Conservation (phyloP, 176 grass and related monocot species). For the Paspalum vaginatum region DNA sequence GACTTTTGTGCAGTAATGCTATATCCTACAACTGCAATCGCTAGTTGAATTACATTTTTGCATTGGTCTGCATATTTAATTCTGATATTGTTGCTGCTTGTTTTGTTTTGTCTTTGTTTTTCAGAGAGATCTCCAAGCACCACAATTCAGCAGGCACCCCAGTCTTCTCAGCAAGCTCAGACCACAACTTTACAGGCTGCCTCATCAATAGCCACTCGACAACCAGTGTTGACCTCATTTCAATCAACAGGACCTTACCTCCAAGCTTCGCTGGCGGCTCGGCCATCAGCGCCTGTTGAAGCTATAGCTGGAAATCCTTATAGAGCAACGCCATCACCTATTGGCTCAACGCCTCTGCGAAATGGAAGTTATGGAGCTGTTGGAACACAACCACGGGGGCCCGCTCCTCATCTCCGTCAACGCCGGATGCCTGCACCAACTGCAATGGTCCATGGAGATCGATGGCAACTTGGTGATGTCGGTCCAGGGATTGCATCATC, state of each 20-base stretch:
- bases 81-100: background rate
- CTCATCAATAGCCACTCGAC: constrained; percentile 7
- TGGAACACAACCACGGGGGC: constrained; percentile 20
- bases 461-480: constrained; percentile 22
- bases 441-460: background rate
- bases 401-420: constrained; percentile 43
- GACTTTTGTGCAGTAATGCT: background rate
- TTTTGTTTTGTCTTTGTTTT: too few relatives aligned
- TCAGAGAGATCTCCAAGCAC: constrained; percentile 40
- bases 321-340: constrained; percentile 28
- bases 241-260: constrained; percentile 15
- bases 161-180: constrained; percentile 35
- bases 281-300: constrained; percentile 12
- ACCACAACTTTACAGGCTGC: background rate
- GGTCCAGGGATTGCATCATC: background rate
- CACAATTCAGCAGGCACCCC: constrained; percentile 29
- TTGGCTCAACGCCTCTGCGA: constrained; percentile 4
- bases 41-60: background rate
- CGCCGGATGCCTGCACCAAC: constrained; percentile 12
- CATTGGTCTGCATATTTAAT: constrained; percentile 4
- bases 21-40: background rate
- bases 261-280: constrained; percentile 13
- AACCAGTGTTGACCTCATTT: background rate
- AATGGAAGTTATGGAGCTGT: constrained; percentile 13
- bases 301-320: constrained; percentile 26